phyloP scores from a whole-genome alignment of 768 basidiomycete genomes.

The Pleurotus salmoneostramineus region DNA sequence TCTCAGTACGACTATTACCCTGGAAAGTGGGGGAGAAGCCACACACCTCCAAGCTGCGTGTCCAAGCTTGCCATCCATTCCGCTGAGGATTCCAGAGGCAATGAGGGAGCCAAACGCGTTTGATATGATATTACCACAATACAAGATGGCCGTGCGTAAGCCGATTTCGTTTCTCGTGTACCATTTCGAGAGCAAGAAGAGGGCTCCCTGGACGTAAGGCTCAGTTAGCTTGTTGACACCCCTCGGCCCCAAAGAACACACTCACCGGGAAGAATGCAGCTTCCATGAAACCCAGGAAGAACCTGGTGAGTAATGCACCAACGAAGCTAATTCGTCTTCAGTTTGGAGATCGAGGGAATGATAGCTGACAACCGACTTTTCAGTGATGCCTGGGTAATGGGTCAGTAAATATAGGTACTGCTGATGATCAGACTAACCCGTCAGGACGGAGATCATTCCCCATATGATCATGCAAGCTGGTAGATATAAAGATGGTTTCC shows the following conservation, averaged over 20 bases:
- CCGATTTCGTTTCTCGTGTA: constrained; percentile 77
- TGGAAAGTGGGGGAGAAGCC: too few relatives aligned
- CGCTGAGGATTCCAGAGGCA: constrained; percentile 72
- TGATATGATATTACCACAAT: constrained; percentile 74
- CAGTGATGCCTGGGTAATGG: constrained; percentile 29
- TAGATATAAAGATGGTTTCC: constrained; percentile 65
- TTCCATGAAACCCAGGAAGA: constrained; percentile 70
- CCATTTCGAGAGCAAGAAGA: constrained; percentile 72
- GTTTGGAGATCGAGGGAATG: not conserved
- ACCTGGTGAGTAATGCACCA: constrained; percentile 68
- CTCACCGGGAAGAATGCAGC: constrained; percentile 64
- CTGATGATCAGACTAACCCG: constrained; percentile 29
- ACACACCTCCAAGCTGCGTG: constrained; percentile 70
- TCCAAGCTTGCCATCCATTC: constrained; percentile 75
- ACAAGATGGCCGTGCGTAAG: constrained; percentile 65
- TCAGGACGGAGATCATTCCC: constrained; percentile 58
- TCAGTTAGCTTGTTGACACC: not conserved
- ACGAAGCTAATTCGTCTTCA: constrained; percentile 46
- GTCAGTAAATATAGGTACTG: not conserved
- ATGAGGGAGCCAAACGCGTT: constrained; percentile 86
- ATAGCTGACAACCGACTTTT: constrained; percentile 23
- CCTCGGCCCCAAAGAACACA: not conserved
- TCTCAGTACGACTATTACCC: too few relatives aligned
- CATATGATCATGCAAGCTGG: constrained; percentile 69
- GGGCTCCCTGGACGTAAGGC: constrained; percentile 18